These are phyloP conservation scores for Urtica urens DNA, from an alignment of 306 rosid species.

Conservation along the genomic window DNA sequence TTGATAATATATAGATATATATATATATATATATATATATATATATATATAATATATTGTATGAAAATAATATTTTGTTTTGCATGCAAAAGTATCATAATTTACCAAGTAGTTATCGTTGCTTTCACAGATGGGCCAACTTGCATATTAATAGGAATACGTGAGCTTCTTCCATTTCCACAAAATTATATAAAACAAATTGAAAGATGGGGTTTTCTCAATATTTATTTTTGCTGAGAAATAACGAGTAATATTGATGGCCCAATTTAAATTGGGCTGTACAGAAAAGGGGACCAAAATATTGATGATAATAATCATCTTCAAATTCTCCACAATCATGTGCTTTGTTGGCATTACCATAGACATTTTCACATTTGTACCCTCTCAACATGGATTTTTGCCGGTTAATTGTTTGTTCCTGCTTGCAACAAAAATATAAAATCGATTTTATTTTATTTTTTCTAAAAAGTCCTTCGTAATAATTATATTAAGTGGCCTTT, in stretches of 20 bases:
- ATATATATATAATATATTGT: too few species aligned
- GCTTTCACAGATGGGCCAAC: conserved; percentile 17
- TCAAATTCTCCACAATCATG: conserved; percentile 32
- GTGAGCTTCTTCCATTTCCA: conserved; percentile 8
- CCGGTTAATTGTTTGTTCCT: conserved; percentile 21
- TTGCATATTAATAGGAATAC: background rate
- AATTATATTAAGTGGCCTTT: conserved; percentile 1
- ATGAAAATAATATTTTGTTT: too few species aligned
- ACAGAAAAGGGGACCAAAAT: conserved; percentile 24
- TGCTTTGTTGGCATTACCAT: conserved; percentile 20
- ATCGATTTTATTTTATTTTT: background rate
- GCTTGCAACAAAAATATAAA: conserved; percentile 15
- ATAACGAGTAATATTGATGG: conserved; percentile 2
- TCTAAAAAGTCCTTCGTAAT: conserved; percentile 1
- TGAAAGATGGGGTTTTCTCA: background rate
- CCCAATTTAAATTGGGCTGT: conserved; percentile 17
- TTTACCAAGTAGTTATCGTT: background rate
- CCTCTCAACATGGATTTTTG: conserved; percentile 25
- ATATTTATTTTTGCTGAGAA: background rate
- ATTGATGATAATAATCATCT: background rate
- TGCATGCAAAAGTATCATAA: background rate
- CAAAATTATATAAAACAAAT: background rate
- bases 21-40: background rate
- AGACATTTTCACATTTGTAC: conserved; percentile 40
- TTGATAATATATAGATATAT: background rate